Base-by-base conservation (phyloP, 2,329 filamentous ascomycete species). In the Aspergillus sp. region DNA sequence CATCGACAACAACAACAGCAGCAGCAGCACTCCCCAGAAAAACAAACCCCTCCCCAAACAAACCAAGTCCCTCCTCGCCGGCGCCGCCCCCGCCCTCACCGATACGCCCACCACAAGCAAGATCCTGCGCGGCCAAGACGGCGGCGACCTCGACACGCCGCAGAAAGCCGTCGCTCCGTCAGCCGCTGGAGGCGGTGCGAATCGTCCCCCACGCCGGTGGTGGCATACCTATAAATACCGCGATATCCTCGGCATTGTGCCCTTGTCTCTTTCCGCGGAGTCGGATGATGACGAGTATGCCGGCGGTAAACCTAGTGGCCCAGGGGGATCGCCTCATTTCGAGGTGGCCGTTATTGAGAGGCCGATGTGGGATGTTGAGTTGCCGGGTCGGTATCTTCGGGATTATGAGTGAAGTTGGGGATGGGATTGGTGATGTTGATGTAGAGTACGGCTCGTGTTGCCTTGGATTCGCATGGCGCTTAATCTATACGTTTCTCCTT, bases 141-240 rank as follows among this genome's bases (percentile, higher is more conserved):
- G 11, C 5, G 28, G 24, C 15, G 12, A 26, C 5, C 28, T 31
- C 12, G 24, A 30, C 8, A 34, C 38, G 13, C 33, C 31, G 15
- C 11, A 32, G 43, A 29, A 54, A 55, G 36, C 43, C 49, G 32
- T 30, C 49, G 25, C 46, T 44, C 15, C 42, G 5, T 5, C 19
- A 6, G 19, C 44, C 24, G 26, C 36, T 19, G 45, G 44, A 26
- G 37, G 43, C 16, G 45, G 56, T 26, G 51, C 45, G 29, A 48
- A 48, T 24, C 44, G 52, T 11, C 33, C 48, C 16, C 32, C 47
- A 29, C 51, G 60, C 32, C 47, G 53, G 14, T 59, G 60, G 64
- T 96, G 86, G 85, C 76, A 80, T 54, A 93, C 88, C 4, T 86
- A 82, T 69, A 93, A 93, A 60, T 98, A 96, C 61, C 74, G 88